phyloP scores from a whole-genome alignment of 768 basidiomycete species.

The Chalciporus chontae region DNA sequence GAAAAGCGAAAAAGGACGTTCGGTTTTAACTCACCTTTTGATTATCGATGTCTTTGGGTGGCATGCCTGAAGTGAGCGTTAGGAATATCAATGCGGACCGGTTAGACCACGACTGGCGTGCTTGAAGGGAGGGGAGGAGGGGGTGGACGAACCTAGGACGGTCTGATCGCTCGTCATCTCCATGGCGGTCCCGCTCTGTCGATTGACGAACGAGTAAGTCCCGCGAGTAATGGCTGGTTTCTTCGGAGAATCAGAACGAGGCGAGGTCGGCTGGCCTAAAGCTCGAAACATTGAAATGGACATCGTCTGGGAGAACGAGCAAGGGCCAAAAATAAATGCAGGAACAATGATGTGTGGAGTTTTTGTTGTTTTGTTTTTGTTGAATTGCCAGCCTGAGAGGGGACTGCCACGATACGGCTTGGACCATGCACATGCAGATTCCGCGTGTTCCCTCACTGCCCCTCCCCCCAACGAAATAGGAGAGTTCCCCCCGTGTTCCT shows the following conservation, averaged over 20 bases:
- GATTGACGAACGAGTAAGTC: slow-evolving; percentile 29
- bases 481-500: too few relatives aligned
- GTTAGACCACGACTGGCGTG: too few relatives aligned
- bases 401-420: slow-evolving; percentile 2
- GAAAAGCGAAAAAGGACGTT: too few relatives aligned
- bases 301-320: background rate
- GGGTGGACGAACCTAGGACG: slow-evolving; percentile 23
- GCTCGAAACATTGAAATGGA: slow-evolving; percentile 21
- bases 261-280: slow-evolving; percentile 11
- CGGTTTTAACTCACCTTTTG: slow-evolving; percentile 20
- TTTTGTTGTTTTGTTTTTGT: too few relatives aligned
- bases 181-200: slow-evolving; percentile 32
- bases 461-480: too few relatives aligned
- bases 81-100: too few relatives aligned
- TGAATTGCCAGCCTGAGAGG: slow-evolving; percentile 7
- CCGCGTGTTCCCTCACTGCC: too few relatives aligned
- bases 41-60: slow-evolving; percentile 25
- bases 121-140: slow-evolving; percentile 15
- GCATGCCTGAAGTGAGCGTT: slow-evolving; percentile 26
- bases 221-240: slow-evolving; percentile 27
- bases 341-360: slow-evolving; percentile 12
- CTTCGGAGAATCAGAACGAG: slow-evolving; percentile 18
- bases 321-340: too few relatives aligned
- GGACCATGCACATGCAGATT: slow-evolving; percentile 14
- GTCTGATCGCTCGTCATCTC: slow-evolving; percentile 23